Conservation (phyloP, 2,329 filamentous ascomycete species). For the Rhinocladiella similis region DNA sequence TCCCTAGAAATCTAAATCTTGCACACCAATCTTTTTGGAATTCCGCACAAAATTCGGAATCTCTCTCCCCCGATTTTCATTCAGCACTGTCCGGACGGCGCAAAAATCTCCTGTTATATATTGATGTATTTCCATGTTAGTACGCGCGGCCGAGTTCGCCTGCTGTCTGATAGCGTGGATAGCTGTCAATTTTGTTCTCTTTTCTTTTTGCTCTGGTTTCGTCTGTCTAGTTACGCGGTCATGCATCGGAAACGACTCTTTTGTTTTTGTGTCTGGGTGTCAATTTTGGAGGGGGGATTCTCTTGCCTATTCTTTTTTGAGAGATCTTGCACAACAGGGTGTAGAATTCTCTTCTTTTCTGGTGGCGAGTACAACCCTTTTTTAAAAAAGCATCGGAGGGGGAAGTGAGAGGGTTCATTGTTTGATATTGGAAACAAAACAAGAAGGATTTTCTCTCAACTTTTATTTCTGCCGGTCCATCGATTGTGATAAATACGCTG, state of each 20-base stretch:
- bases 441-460: background rate
- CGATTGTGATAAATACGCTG: background rate
- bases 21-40: background rate
- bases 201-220: conserved; percentile 8
- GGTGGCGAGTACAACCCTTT: background rate
- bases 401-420: background rate
- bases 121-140: conserved; percentile 22
- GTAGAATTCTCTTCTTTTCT: background rate
- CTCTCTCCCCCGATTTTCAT: conserved; percentile 9
- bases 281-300: background rate
- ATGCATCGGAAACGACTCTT: conserved; percentile 30
- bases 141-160: conserved; percentile 18
- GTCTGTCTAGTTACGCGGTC: conserved; percentile 27
- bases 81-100: conserved; percentile 30
- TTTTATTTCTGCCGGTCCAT: background rate
- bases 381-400: background rate
- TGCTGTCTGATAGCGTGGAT: conserved; percentile 24
- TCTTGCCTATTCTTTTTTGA: background rate
- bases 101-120: conserved; percentile 20
- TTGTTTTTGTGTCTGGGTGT: conserved; percentile 4
- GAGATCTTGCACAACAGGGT: background rate
- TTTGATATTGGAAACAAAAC: background rate
- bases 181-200: conserved; percentile 24
- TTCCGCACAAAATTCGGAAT: conserved; percentile 18
- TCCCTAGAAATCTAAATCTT: conserved; percentile 16